These are phyloP conservation scores for Magnolia sinica DNA, from an alignment of 164 flowering plant species.

Conservation along the genomic window DNA sequence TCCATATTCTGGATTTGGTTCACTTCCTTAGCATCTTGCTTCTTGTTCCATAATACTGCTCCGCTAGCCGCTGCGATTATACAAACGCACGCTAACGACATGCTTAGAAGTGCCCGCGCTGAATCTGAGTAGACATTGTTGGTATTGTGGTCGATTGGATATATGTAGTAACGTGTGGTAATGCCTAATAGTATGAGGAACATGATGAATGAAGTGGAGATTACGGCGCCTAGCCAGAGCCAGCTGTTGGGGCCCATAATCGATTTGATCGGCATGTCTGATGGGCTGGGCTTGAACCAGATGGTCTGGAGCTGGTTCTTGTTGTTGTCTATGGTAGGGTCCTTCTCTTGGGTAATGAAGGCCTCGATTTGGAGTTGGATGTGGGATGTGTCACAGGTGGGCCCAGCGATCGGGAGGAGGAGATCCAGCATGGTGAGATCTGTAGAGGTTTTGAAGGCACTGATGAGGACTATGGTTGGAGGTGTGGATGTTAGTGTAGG, in stretches of 20 bases:
- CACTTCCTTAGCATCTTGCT: slow-evolving; percentile 7
- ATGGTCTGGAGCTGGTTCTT: slow-evolving; percentile 19
- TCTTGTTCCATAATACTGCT: slow-evolving; percentile 61
- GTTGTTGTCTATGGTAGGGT: slow-evolving; percentile 1
- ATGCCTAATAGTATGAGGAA: slow-evolving; percentile 53
- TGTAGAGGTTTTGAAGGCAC: slow-evolving; percentile 52
- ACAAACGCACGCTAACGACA: slow-evolving; percentile 38
- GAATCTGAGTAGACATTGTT: slow-evolving; percentile 27
- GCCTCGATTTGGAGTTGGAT: slow-evolving; percentile 62
- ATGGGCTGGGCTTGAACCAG: slow-evolving; percentile 59
- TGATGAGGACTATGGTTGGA: slow-evolving; percentile 47
- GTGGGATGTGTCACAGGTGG: slow-evolving; percentile 29
- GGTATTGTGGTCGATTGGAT: slow-evolving; percentile 59
- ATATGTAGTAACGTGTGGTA: slow-evolving; percentile 47
- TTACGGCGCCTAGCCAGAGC: slow-evolving; percentile 69
- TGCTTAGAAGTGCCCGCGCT: slow-evolving; percentile 26
- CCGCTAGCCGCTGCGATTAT: slow-evolving; percentile 41
- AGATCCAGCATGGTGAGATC: slow-evolving; percentile 71
- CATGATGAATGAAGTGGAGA: slow-evolving; percentile 61
- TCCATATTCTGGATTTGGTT: slow-evolving; percentile 38
- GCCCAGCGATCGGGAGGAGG: slow-evolving; percentile 46
- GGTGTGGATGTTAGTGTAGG: slow-evolving; percentile 27
- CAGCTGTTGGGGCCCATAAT: slow-evolving; percentile 65
- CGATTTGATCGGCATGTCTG: slow-evolving; percentile 49
- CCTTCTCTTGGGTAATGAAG: slow-evolving; percentile 57